Evolutionary conservation across 2,329 filamentous ascomycete genomes (phyloP), one percentile per base, ranked within the genome.

Genomic region (Monilinia fructicola): DNA sequence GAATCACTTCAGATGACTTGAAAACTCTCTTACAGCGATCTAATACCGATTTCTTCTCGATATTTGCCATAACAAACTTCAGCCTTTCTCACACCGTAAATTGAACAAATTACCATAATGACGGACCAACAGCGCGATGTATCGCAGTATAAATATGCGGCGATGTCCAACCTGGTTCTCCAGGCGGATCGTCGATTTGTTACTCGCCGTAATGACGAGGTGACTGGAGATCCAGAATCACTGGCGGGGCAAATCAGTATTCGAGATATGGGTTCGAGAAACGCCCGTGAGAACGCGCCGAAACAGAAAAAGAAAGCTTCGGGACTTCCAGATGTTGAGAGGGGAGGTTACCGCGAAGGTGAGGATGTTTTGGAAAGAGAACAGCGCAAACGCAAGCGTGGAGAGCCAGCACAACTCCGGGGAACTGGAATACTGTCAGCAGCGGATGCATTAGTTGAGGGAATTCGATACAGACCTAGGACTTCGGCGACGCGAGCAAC

Each of bases 91-190:
- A 76, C 65, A 1, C 79, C 78, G 35, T 42, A 23, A 68, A 67
- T 54, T 69, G 50, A 31, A 48, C 48, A 18, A 61, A 55, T 46
- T 66, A 62, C 71, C 71, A 78, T 70, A 64, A 93, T 94, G 91
- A 85, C 90, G 79, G 90, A 89, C 78, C 84, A 87, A 79, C 83
- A 89, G 76, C 87, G 86, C 80, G 87, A 95, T 90, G 91, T 96
- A 76, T 93, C 92, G 80, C 93, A 97, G 81, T 97, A 96, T 86
- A 97, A 97, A 81, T 97, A 97, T 87, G 93, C 93, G 88, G 93
- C 92, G 79, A 98, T 99, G 95, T 99, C 95, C 82, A 99, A 99
- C 88, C 90, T 99, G 92, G 95, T 99, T 78, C 92, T 99, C 87
- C 95, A 99, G 91, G 93, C 93, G 82, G 95, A 99, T 83, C 90